These are phyloP conservation scores for Zangia roseola DNA, from an alignment of 768 basidiomycete species.

Conservation along the genomic window DNA sequence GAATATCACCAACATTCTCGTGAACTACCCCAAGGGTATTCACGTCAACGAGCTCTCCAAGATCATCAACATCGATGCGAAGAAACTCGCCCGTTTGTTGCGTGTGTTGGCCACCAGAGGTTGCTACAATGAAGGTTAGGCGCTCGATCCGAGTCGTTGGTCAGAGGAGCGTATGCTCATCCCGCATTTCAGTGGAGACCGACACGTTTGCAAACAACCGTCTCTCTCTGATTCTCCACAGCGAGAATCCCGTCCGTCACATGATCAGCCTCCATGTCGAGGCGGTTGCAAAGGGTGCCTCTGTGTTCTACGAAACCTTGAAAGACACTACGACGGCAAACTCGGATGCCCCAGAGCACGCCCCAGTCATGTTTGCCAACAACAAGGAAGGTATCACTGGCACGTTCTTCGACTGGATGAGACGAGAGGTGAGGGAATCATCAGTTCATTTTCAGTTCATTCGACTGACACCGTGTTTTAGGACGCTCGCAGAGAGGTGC, in stretches of 20 bases:
- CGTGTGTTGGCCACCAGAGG: constrained; percentile 31
- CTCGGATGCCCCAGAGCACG: constrained; percentile 20
- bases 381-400: constrained; percentile 21
- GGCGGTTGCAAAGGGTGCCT: constrained; percentile 12
- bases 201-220: constrained; percentile 37
- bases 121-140: constrained; percentile 36
- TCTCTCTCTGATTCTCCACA: constrained; percentile 29
- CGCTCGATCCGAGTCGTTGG: not conserved
- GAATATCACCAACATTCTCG: constrained; percentile 29
- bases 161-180: not conserved
- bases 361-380: constrained; percentile 19
- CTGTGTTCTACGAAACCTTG: constrained; percentile 25
- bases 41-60: constrained; percentile 30
- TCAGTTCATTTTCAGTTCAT: not conserved
- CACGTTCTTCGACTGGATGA: constrained; percentile 29
- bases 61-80: constrained; percentile 17
- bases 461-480: not conserved
- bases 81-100: constrained; percentile 31
- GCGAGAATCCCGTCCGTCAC: constrained; percentile 21
- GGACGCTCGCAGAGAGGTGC: constrained; percentile 20
- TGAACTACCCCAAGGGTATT: constrained; percentile 28
- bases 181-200: constrained; percentile 20
- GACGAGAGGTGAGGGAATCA: constrained; percentile 14
- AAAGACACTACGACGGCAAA: constrained; percentile 20
- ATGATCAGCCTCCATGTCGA: constrained; percentile 22